These are phyloP conservation scores for Brassica carinata DNA, from an alignment of 345 rosid species.

Conservation along the genomic window DNA sequence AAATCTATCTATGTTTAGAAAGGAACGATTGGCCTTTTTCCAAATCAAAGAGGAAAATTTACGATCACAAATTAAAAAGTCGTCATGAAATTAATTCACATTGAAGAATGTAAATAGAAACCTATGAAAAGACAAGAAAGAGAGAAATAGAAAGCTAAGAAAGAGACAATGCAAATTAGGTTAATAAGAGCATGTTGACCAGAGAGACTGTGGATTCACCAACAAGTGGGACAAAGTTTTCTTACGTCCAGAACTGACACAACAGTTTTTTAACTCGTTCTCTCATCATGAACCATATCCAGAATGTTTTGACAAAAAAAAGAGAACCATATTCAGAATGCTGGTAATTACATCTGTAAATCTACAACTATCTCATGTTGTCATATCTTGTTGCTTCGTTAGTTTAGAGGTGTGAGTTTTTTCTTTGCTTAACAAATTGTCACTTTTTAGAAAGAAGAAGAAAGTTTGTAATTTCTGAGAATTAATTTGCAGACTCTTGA, in stretches of 20 bases:
- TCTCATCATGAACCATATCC: conserved; percentile 29
- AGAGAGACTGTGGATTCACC: conserved; percentile 42
- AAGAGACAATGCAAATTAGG: conserved; percentile 31
- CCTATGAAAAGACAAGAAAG: conserved; percentile 37
- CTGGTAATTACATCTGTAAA: conserved; percentile 10
- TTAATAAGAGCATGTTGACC: conserved; percentile 34
- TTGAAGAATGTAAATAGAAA: conserved; percentile 32
- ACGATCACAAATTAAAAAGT: conserved; percentile 11
- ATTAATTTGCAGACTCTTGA: neutral
- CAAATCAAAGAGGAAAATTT: conserved; percentile 13
- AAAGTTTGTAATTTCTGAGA: neutral
- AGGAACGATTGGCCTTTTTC: conserved; percentile 13
- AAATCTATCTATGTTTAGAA: conserved; percentile 24
- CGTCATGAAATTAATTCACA: conserved; percentile 16
- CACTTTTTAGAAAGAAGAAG: neutral
- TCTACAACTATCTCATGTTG: neutral
- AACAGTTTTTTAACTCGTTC: conserved; percentile 40
- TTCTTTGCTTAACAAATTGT: neutral
- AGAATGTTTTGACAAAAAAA: neutral
- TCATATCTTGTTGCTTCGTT: conserved; percentile 13
- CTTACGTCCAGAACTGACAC: conserved; percentile 40
- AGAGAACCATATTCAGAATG: neutral
- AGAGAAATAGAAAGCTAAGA: conserved; percentile 30
- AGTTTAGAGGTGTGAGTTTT: neutral
- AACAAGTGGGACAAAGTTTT: conserved; percentile 43